Percentiles rank a stretch among this genome's conserved stretches.
Evolutionary conservation across 73 alveolate genomes (phyloP).

Genomic region (Paramecium tetraurelia): DNA sequence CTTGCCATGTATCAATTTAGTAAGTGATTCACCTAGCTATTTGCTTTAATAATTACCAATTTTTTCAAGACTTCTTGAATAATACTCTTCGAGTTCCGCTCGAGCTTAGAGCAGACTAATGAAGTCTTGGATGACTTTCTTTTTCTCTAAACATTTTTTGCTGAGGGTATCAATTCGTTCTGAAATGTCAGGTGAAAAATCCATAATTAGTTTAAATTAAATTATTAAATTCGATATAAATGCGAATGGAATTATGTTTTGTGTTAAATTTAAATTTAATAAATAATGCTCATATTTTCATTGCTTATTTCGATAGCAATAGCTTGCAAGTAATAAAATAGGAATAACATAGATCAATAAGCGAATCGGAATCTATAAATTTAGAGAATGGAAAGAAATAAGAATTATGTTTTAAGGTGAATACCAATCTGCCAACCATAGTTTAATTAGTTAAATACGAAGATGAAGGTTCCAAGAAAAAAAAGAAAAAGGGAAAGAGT

Average conservation of each 20-base stretch:
- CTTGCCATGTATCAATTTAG: slow-evolving; percentile 43
- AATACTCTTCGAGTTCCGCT: slow-evolving; percentile 42
- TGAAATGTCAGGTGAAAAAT: neutral
- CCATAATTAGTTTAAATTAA: neutral
- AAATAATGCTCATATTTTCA: neutral
- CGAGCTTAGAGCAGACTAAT: neutral
- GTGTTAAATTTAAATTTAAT: neutral
- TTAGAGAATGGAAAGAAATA: neutral
- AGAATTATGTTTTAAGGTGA: neutral
- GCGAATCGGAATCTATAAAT: neutral
- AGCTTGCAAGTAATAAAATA: neutral
- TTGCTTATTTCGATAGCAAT: neutral
- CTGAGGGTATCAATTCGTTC: neutral
- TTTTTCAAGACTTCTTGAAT: slow-evolving; percentile 41
- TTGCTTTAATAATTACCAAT: neutral
- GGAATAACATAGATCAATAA: neutral
- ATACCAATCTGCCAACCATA: neutral
- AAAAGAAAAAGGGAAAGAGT: neutral
- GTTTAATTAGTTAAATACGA: neutral
- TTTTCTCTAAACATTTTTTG: neutral
- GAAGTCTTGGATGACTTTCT: neutral
- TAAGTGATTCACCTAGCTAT: slow-evolving; percentile 9
- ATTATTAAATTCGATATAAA: neutral
- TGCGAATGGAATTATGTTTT: neutral
- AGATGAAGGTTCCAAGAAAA: neutral